These are phyloP conservation scores for Glycine latifolia DNA, from an alignment of 306 rosid genomes.

Conservation along the genomic window DNA sequence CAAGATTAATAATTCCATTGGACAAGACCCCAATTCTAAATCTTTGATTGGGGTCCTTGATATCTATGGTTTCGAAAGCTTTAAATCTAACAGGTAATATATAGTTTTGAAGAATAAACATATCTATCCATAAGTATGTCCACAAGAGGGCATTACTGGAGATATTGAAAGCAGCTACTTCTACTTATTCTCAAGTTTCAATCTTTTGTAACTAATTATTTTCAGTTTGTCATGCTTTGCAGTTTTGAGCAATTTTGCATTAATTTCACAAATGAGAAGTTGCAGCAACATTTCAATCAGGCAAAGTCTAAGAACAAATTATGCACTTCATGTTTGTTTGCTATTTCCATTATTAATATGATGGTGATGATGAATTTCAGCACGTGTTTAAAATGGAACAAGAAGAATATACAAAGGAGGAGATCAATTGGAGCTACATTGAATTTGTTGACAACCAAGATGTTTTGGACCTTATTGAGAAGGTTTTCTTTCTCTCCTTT, in stretches of 20 bases:
- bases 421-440: constrained; percentile 97
- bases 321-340: constrained; percentile 41
- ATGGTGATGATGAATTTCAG: constrained; percentile 60
- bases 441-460: constrained; percentile 98
- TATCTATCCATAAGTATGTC: constrained; percentile 15
- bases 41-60: constrained; percentile 97
- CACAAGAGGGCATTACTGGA: constrained; percentile 42
- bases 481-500: constrained; percentile 60
- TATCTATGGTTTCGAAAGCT: constrained; percentile 98
- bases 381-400: constrained; percentile 99
- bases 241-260: constrained; percentile 99
- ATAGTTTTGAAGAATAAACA: constrained; percentile 40
- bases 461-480: constrained; percentile 97
- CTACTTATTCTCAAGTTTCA: constrained; percentile 53
- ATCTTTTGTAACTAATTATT: constrained; percentile 62
- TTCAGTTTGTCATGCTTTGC: constrained; percentile 71
- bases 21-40: constrained; percentile 92
- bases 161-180: constrained; percentile 48
- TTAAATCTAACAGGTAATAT: constrained; percentile 91
- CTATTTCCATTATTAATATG: constrained; percentile 43
- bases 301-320: constrained; percentile 55
- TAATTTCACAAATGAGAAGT: constrained; percentile 97
- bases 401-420: constrained; percentile 98
- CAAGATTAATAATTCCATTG: constrained; percentile 88
- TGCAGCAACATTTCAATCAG: constrained; percentile 99